Conservation (phyloP, 2,329 filamentous ascomycete genomes). For the Epichloe uncinata region DNA sequence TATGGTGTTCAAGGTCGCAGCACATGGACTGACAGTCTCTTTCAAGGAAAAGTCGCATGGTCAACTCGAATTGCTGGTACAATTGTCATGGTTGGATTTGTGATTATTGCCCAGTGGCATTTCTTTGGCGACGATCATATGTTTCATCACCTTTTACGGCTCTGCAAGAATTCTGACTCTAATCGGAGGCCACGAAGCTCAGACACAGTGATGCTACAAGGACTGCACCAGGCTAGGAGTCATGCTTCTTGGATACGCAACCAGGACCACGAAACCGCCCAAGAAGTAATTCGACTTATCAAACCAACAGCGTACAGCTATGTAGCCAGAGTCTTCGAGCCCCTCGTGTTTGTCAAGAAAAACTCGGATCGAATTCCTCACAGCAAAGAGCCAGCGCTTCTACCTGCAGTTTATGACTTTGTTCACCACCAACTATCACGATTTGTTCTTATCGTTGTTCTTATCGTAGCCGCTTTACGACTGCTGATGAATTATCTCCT, state of each 20-base stretch:
- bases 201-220: conserved; percentile 32
- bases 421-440: conserved; percentile 42
- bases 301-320: conserved; percentile 61
- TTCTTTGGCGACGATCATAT: conserved; percentile 52
- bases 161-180: conserved; percentile 10
- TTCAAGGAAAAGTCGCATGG: conserved; percentile 50
- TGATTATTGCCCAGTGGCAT: conserved; percentile 64
- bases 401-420: conserved; percentile 47
- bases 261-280: conserved; percentile 67
- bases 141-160: conserved; percentile 13
- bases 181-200: conserved; percentile 17
- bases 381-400: conserved; percentile 21
- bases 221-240: conserved; percentile 62
- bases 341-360: conserved; percentile 57
- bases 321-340: conserved; percentile 61
- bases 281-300: conserved; percentile 62
- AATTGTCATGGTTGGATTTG: conserved; percentile 57
- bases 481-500: conserved; percentile 63
- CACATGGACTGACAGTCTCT: conserved; percentile 45
- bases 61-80: conserved; percentile 66
- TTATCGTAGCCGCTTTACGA: conserved; percentile 50
- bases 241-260: conserved; percentile 63
- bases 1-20: conserved; percentile 12
- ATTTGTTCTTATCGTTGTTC: conserved; percentile 49
- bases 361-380: conserved; percentile 52